A percentile compares a stretch with the other conserved stretches of the same genome.
phyloP scores from a whole-genome alignment of 2,329 filamentous ascomycete genomes.

The Microdochium trichocladiopsis region DNA sequence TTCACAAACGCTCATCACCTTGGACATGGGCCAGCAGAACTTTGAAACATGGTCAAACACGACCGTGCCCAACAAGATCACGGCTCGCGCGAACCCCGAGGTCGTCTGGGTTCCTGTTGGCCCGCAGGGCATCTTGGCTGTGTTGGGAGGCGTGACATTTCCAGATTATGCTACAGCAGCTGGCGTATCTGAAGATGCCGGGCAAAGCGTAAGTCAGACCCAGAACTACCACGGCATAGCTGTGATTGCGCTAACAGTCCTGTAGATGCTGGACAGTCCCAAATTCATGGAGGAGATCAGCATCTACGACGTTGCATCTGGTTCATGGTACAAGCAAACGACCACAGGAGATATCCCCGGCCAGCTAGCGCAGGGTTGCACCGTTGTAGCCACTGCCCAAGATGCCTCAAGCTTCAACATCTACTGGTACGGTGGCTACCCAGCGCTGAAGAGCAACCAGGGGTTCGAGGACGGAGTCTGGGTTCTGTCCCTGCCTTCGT shows the following conservation, averaged over 20 bases:
- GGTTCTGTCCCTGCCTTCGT: slow-evolving; percentile 73
- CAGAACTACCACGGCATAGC: not conserved
- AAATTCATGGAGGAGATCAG: slow-evolving; percentile 67
- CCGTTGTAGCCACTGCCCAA: slow-evolving; percentile 63
- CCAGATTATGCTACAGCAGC: slow-evolving; percentile 36
- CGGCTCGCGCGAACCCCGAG: slow-evolving; percentile 54
- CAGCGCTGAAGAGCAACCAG: slow-evolving; percentile 34
- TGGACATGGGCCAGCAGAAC: slow-evolving; percentile 49
- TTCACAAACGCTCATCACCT: slow-evolving; percentile 50
- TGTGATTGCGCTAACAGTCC: slow-evolving; percentile 10
- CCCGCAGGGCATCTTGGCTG: slow-evolving; percentile 66
- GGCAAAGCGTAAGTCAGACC: slow-evolving; percentile 29
- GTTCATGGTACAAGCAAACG: slow-evolving; percentile 62
- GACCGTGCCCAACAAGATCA: slow-evolving; percentile 40
- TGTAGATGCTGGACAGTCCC: slow-evolving; percentile 55
- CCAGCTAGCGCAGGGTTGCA: slow-evolving; percentile 59
- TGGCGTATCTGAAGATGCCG: slow-evolving; percentile 19
- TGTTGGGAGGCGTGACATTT: slow-evolving; percentile 65
- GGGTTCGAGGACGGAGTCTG: slow-evolving; percentile 62
- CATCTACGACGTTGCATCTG: slow-evolving; percentile 66
- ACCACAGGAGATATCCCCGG: slow-evolving; percentile 53
- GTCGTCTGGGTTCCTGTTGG: slow-evolving; percentile 75
- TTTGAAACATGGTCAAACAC: slow-evolving; percentile 48
- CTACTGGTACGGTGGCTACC: slow-evolving; percentile 77
- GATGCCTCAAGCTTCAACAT: slow-evolving; percentile 74